phyloP scores from a whole-genome alignment of 805 yeast genomes.

The Huiozyma naganishii region DNA sequence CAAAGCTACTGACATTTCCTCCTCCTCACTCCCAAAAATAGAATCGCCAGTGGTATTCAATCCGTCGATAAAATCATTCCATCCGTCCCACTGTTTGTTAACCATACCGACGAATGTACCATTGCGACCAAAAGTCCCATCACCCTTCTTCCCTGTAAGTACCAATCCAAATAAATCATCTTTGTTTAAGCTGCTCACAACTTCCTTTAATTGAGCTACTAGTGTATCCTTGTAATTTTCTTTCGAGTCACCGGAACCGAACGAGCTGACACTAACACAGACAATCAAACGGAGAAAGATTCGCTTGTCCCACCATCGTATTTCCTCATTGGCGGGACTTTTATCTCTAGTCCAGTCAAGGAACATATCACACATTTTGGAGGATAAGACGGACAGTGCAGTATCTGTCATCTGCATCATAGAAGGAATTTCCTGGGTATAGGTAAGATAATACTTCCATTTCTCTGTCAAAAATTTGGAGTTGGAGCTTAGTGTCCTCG shows the following conservation, averaged over 20 bases:
- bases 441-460: conserved; percentile 31
- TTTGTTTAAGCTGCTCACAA: conserved; percentile 24
- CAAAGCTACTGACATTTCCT: conserved; percentile 11
- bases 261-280: conserved; percentile 28
- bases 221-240: conserved; percentile 18
- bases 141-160: conserved; percentile 36
- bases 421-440: conserved; percentile 4
- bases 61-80: conserved; percentile 35
- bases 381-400: conserved; percentile 34
- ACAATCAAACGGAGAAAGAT: conserved; percentile 30
- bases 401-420: conserved; percentile 40
- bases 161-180: conserved; percentile 40
- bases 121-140: conserved; percentile 24
- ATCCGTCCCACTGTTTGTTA: conserved; percentile 36
- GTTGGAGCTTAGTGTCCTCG: conserved; percentile 7
- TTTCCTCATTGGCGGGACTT: conserved; percentile 12
- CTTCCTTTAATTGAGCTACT: conserved; percentile 16
- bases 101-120: conserved; percentile 41
- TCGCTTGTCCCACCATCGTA: too few species aligned
- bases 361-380: conserved; percentile 2
- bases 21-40: conserved; percentile 11
- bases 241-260: conserved; percentile 10
- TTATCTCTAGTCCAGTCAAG: conserved; percentile 8
- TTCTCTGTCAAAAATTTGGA: conserved; percentile 28
- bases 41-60: conserved; percentile 20